These are phyloP conservation scores for Hylodesmum podocarpum DNA, from an alignment of 306 rosid genomes.

Conservation along the genomic window DNA sequence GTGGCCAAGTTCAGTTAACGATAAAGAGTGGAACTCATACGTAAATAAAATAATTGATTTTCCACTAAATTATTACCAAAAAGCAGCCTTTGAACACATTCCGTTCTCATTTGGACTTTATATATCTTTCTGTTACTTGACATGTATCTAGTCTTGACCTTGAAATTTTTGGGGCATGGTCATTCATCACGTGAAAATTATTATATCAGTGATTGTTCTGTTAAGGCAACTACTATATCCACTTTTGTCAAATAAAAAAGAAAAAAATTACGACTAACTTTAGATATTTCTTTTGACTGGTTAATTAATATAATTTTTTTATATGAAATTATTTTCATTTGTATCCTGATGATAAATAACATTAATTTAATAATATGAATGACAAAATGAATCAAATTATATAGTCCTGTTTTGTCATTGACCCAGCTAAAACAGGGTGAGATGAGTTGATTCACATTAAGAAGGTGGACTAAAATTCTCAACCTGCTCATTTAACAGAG, in stretches of 20 bases:
- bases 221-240: background rate
- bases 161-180: background rate
- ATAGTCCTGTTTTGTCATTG: no score
- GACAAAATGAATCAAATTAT: no score
- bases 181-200: conserved; percentile 34
- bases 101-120: conserved; percentile 6
- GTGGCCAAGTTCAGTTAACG: conserved; percentile 37
- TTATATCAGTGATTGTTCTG: background rate
- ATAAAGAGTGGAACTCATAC: background rate
- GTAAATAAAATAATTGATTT: conserved; percentile 10
- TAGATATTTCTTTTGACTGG: background rate
- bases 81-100: background rate
- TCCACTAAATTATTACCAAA: background rate
- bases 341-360: background rate
- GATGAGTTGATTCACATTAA: no score
- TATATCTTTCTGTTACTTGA: conserved; percentile 22
- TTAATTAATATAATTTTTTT: background rate
- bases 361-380: no score
- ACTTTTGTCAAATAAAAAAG: background rate
- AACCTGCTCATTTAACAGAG: background rate
- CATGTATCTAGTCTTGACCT: conserved; percentile 31
- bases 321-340: background rate
- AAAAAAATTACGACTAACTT: background rate
- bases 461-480: no score
- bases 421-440: no score